Evolutionary conservation across 2,329 filamentous ascomycete species (phyloP).

Genomic region (Ophiocordyceps australis): DNA sequence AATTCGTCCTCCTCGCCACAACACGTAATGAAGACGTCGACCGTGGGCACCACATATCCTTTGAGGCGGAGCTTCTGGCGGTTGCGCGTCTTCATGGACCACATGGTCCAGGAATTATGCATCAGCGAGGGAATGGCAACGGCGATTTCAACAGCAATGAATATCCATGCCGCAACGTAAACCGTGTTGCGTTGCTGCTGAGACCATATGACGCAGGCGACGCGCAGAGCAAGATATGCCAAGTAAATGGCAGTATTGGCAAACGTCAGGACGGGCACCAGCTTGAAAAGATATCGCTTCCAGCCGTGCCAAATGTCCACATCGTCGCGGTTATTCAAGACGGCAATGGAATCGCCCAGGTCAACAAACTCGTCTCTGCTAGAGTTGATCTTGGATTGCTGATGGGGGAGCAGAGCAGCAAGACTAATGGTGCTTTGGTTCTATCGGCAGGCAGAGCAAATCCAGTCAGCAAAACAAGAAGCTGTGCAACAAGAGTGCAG

Average conservation of each 20-base stretch:
- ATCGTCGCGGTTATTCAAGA: constrained; percentile 22
- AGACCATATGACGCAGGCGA: constrained; percentile 31
- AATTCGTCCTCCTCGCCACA: constrained; percentile 38
- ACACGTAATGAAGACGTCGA: constrained; percentile 38
- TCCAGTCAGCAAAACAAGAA: no score
- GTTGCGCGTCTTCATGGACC: constrained; percentile 32
- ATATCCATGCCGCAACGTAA: constrained; percentile 35
- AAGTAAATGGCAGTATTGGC: constrained; percentile 22
- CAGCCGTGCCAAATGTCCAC: constrained; percentile 24
- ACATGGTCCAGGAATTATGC: constrained; percentile 40
- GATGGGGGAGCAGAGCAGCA: constrained; percentile 17
- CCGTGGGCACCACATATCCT: constrained; percentile 28
- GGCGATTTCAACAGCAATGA: constrained; percentile 34
- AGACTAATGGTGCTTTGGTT: constrained; percentile 23
- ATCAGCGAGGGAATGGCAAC: constrained; percentile 33
- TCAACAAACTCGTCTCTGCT: constrained; percentile 13
- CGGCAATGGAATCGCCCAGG: constrained; percentile 14
- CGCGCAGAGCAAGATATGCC: constrained; percentile 29
- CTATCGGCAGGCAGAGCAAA: constrained; percentile 7
- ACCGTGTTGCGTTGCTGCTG: constrained; percentile 19
- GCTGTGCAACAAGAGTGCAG: no score
- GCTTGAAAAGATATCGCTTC: constrained; percentile 18
- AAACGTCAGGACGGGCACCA: constrained; percentile 20
- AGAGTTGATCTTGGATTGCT: constrained; percentile 11
- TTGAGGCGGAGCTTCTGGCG: constrained; percentile 33